Percentiles rank a stretch among this genome's conserved stretches.
These are phyloP conservation scores for Endocarpon pusillum DNA, from an alignment of 495 filamentous ascomycete genomes.

Conservation along the genomic window DNA sequence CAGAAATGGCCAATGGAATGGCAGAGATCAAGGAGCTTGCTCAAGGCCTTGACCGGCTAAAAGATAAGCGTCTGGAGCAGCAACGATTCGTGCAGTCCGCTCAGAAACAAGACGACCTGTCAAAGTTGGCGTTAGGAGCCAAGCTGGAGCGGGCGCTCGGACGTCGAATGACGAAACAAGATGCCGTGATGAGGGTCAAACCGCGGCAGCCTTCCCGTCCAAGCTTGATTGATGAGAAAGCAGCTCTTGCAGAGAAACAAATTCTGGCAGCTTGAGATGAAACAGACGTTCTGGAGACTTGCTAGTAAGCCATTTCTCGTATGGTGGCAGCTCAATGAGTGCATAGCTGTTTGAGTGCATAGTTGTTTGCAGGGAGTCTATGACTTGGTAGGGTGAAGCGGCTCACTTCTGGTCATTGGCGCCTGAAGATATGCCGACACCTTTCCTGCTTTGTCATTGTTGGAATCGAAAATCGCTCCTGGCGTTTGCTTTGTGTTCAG, in stretches of 20 bases:
- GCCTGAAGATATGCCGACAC: too few relatives aligned
- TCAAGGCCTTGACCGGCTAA: conserved; percentile 71
- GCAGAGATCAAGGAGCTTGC: conserved; percentile 67
- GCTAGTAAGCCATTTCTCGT: too few relatives aligned
- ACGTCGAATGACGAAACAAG: conserved; percentile 77
- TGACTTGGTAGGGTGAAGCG: too few relatives aligned
- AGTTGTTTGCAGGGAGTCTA: too few relatives aligned
- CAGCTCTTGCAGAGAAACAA: not conserved
- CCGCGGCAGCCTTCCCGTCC: not conserved
- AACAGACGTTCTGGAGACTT: too few relatives aligned
- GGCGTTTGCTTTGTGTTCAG: too few relatives aligned
- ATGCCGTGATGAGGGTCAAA: conserved; percentile 51
- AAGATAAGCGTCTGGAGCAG: conserved; percentile 68
- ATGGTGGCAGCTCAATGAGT: too few relatives aligned
- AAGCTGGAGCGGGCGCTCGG: conserved; percentile 88
- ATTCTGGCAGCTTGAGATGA: too few relatives aligned
- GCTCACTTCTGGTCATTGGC: too few relatives aligned
- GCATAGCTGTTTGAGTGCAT: too few relatives aligned
- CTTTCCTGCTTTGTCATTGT: too few relatives aligned
- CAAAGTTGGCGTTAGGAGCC: conserved; percentile 79
- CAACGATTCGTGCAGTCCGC: conserved; percentile 72
- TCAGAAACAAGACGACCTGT: conserved; percentile 72
- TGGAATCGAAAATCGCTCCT: too few relatives aligned
- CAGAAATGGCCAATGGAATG: conserved; percentile 38
- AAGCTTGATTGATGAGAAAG: not conserved